These are phyloP conservation scores for Xylaria sp. DNA, from an alignment of 2,329 filamentous ascomycete genomes.

Conservation along the genomic window DNA sequence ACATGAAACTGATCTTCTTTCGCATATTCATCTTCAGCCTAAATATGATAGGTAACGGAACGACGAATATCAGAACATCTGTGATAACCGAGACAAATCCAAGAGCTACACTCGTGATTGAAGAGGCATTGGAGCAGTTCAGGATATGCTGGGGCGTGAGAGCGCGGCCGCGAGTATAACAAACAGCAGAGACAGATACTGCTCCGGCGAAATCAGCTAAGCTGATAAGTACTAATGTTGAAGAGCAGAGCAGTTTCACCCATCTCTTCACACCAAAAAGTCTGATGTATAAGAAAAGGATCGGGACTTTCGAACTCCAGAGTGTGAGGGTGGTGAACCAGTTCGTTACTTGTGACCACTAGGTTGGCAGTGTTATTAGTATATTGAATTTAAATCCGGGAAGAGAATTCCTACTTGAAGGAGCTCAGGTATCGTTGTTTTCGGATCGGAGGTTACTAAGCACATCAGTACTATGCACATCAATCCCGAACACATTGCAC, in stretches of 20 bases:
- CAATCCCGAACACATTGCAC: background rate
- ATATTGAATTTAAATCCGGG: background rate
- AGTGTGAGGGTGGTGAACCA: background rate
- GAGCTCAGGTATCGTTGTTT: background rate
- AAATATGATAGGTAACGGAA: background rate
- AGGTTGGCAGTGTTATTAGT: background rate
- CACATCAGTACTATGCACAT: background rate
- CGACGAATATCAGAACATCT: background rate
- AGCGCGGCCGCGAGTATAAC: background rate
- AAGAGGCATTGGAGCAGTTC: background rate
- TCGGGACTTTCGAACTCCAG: background rate
- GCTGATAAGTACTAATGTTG: background rate
- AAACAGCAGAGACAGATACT: background rate
- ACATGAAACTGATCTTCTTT: background rate
- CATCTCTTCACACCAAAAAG: background rate
- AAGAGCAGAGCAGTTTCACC: background rate
- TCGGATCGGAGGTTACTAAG: background rate
- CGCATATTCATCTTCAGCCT: background rate
- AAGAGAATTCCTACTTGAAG: background rate
- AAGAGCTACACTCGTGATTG: background rate
- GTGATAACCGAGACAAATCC: background rate
- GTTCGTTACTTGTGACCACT: background rate
- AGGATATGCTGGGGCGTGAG: background rate
- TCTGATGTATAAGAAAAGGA: background rate
- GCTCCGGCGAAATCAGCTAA: background rate